phyloP scores from a whole-genome alignment of 441 rosid genomes.

The Erysimum pusillum region DNA sequence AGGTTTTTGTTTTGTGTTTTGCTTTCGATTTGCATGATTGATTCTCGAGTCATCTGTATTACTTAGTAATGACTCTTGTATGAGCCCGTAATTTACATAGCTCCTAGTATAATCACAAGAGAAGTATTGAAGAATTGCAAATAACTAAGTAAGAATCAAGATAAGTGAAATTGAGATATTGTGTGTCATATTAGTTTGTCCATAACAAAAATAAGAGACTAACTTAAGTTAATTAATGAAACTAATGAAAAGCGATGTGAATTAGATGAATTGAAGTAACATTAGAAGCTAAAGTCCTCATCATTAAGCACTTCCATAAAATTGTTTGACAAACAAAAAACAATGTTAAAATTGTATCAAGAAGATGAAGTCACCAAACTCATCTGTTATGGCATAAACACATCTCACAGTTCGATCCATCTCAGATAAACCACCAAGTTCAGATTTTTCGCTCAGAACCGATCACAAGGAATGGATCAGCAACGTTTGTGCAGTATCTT shows the following conservation, averaged over 20 bases:
- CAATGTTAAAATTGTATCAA: neutral
- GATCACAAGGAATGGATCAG: neutral
- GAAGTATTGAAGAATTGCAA: no score
- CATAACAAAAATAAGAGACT: neutral
- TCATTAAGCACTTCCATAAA: neutral
- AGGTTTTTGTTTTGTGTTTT: neutral
- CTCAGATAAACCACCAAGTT: slow-evolving; percentile 2
- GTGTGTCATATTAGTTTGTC: neutral
- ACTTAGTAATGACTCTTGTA: no score
- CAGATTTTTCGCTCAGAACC: neutral
- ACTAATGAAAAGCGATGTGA: no score
- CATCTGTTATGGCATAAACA: neutral
- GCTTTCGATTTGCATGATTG: neutral
- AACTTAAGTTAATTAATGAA: no score
- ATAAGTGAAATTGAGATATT: no score
- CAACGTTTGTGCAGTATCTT: neutral
- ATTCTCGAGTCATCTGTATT: no score
- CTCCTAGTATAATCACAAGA: no score
- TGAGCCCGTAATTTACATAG: no score
- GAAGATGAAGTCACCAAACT: slow-evolving; percentile 13
- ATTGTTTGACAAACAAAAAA: neutral
- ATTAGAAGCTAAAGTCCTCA: neutral
- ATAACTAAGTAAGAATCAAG: no score
- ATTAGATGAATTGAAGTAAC: neutral
- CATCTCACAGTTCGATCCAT: slow-evolving; percentile 24